A percentile compares a stretch with the other conserved stretches of the same genome.
These are phyloP conservation scores for Tranzscheliella williamsii DNA, from an alignment of 1,284 basidiomycete genomes.

Conservation along the genomic window DNA sequence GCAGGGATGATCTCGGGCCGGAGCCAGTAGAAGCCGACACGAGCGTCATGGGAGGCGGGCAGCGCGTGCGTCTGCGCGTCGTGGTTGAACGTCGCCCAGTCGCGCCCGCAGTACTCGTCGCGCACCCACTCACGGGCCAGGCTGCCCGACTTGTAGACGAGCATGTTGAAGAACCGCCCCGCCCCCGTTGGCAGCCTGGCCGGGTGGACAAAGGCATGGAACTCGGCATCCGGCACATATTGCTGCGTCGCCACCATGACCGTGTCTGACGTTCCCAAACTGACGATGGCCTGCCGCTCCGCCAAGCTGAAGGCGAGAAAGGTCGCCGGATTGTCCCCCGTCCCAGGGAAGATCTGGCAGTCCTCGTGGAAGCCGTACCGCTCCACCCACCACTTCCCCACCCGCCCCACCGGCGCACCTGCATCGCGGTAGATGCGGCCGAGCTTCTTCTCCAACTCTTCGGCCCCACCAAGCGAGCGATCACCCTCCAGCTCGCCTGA, in stretches of 20 bases:
- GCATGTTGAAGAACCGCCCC: slow-evolving; percentile 63
- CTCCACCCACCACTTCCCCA: slow-evolving; percentile 74
- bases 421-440: slow-evolving; percentile 74
- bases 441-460: slow-evolving; percentile 72
- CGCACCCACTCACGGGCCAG: slow-evolving; percentile 73
- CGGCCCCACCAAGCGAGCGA: slow-evolving; percentile 60
- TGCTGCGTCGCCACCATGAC: slow-evolving; percentile 70
- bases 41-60: neutral
- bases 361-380: slow-evolving; percentile 77
- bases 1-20: slow-evolving; percentile 81
- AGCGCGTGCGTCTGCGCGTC: slow-evolving; percentile 64
- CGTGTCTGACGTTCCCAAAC: slow-evolving; percentile 88
- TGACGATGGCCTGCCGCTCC: slow-evolving; percentile 84
- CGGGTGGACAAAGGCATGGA: slow-evolving; percentile 65
- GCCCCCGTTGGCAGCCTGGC: slow-evolving; percentile 41
- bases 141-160: slow-evolving; percentile 63
- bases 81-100: slow-evolving; percentile 76
- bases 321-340: slow-evolving; percentile 88
- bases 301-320: slow-evolving; percentile 70
- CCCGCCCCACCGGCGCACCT: slow-evolving; percentile 71
- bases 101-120: slow-evolving; percentile 68
- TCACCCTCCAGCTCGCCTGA: slow-evolving; percentile 60
- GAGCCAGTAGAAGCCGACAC: slow-evolving; percentile 71
- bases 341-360: slow-evolving; percentile 81
- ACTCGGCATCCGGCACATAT: slow-evolving; percentile 63